Evolutionary conservation across 1,284 basidiomycete genomes (phyloP).

Genomic region (Trametes versicolor): DNA sequence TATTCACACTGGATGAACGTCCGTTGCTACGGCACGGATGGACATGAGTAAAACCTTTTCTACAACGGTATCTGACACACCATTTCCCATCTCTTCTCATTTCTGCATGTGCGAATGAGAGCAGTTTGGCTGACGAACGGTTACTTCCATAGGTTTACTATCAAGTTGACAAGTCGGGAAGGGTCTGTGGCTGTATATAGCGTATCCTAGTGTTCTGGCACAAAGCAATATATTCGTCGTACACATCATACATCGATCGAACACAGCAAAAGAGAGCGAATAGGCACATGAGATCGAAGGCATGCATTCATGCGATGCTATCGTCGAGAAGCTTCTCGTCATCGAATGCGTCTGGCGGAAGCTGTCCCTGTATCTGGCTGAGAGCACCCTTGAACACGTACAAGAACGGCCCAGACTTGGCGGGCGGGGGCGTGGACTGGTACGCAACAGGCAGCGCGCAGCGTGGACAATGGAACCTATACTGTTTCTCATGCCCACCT

Average conservation of each 20-base stretch:
- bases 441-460: constrained; percentile 80
- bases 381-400: constrained; percentile 80
- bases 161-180: too few species aligned
- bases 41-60: constrained; percentile 49
- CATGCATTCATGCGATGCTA: constrained; percentile 15
- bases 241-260: background rate
- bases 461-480: constrained; percentile 77
- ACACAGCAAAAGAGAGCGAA: background rate
- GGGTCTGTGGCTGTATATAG: background rate
- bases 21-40: constrained; percentile 44
- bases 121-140: constrained; percentile 10
- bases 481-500: constrained; percentile 79
- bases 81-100: constrained; percentile 21
- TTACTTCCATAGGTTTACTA: background rate
- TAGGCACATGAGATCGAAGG: background rate
- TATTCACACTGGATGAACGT: constrained; percentile 62
- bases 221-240: background rate
- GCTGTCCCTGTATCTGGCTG: constrained; percentile 81
- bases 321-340: constrained; percentile 50
- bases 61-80: constrained; percentile 73
- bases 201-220: background rate
- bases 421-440: constrained; percentile 75
- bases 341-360: constrained; percentile 80
- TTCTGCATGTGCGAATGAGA: background rate
- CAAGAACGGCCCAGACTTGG: constrained; percentile 75